Evolutionary conservation across 306 rosid species (phyloP).

Genomic region (Pterocarpus macrocarpus): DNA sequence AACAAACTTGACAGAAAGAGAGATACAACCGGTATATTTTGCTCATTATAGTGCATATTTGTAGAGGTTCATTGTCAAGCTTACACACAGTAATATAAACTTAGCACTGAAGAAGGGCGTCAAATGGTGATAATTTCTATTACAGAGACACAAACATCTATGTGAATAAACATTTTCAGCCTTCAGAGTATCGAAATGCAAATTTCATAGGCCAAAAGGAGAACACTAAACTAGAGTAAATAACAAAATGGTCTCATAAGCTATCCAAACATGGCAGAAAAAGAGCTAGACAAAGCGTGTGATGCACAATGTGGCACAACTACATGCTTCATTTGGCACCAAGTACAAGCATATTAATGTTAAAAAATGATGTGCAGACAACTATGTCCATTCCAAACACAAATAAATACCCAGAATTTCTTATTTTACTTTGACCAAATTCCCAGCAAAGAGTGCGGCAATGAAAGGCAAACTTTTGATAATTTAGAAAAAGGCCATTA

Average conservation of each 20-base stretch:
- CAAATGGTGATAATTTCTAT: conserved; percentile 6
- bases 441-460: conserved; percentile 21
- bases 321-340: conserved; percentile 18
- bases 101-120: background rate
- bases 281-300: conserved; percentile 24
- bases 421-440: conserved; percentile 39
- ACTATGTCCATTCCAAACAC: conserved; percentile 38
- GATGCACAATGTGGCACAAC: conserved; percentile 50
- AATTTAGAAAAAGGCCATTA: background rate
- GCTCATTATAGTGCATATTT: background rate
- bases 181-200: conserved; percentile 9
- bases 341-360: conserved; percentile 17
- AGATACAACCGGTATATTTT: conserved; percentile 11
- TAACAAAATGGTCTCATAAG: conserved; percentile 20
- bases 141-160: conserved; percentile 12
- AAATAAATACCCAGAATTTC: conserved; percentile 18
- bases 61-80: conserved; percentile 10
- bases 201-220: conserved; percentile 11
- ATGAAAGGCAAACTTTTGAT: background rate
- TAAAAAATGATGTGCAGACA: conserved; percentile 27
- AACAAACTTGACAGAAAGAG: conserved; percentile 23
- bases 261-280: conserved; percentile 21
- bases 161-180: conserved; percentile 22
- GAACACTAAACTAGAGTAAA: conserved; percentile 30
- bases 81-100: background rate